Conservation (phyloP, 208 protist species). For the Porcisia hertigi region DNA sequence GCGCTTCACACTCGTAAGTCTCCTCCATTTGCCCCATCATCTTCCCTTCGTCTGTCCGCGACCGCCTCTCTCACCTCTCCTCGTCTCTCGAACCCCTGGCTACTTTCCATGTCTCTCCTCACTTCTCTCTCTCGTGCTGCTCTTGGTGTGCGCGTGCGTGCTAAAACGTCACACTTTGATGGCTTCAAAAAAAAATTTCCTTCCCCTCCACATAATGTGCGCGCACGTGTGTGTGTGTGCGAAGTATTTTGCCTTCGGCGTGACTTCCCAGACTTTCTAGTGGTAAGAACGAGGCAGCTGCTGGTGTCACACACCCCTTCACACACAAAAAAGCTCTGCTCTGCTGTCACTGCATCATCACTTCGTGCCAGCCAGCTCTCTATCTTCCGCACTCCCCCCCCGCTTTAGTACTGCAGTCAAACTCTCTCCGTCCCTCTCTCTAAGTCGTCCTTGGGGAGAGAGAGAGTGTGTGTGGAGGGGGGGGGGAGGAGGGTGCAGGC, state of each 20-base stretch:
- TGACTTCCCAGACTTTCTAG: not conserved
- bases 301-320: not conserved
- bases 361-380: no score
- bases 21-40: not conserved
- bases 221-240: not conserved
- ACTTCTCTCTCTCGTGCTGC: not conserved
- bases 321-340: not conserved
- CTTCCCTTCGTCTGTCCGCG: not conserved
- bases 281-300: not conserved
- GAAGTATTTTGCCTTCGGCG: no score
- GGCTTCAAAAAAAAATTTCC: not conserved
- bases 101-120: not conserved
- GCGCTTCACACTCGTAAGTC: not conserved
- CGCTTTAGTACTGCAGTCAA: not conserved
- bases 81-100: not conserved
- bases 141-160: not conserved
- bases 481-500: not conserved
- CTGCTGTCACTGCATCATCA: not conserved
- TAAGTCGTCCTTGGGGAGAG: not conserved
- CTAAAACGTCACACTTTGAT: no score
- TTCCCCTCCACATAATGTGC: no score
- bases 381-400: not conserved
- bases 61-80: not conserved
- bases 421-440: not conserved
- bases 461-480: no score